phyloP scores from a whole-genome alignment of 2,329 filamentous ascomycete species.

The Alternaria tenuissima region DNA sequence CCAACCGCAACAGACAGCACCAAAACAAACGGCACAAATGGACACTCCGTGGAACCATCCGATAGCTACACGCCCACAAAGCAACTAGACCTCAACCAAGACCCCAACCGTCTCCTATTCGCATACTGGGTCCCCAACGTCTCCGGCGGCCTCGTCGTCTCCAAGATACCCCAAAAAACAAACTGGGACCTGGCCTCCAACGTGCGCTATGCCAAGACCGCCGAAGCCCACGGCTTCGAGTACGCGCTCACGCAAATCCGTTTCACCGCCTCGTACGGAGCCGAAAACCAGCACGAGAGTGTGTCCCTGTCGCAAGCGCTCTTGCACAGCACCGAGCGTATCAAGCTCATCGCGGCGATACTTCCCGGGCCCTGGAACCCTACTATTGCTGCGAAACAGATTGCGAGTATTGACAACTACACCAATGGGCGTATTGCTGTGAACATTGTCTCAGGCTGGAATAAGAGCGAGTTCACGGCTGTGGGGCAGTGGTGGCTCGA shows the following conservation, averaged over 20 bases:
- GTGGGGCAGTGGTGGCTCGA: constrained; percentile 65
- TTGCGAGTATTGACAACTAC: constrained; percentile 63
- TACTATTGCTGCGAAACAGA: constrained; percentile 62
- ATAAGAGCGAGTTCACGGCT: constrained; percentile 61
- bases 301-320: constrained; percentile 62
- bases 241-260: constrained; percentile 63
- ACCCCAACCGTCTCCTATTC: constrained; percentile 57
- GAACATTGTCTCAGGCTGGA: constrained; percentile 64
- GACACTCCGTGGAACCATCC: not conserved
- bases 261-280: constrained; percentile 62
- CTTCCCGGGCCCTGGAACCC: constrained; percentile 52
- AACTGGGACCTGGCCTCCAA: constrained; percentile 61
- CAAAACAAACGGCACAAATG: not conserved
- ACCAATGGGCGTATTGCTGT: constrained; percentile 61
- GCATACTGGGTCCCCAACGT: constrained; percentile 65
- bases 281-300: constrained; percentile 60
- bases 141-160: constrained; percentile 62
- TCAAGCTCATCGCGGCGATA: constrained; percentile 62
- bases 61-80: constrained; percentile 32
- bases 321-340: constrained; percentile 56
- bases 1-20: not conserved
- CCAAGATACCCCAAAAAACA: constrained; percentile 61
- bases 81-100: constrained; percentile 51
- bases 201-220: constrained; percentile 59
- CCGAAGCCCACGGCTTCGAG: constrained; percentile 60